These are phyloP conservation scores for Colletotrichum sp. DNA, from an alignment of 2,329 filamentous ascomycete species.

Conservation along the genomic window DNA sequence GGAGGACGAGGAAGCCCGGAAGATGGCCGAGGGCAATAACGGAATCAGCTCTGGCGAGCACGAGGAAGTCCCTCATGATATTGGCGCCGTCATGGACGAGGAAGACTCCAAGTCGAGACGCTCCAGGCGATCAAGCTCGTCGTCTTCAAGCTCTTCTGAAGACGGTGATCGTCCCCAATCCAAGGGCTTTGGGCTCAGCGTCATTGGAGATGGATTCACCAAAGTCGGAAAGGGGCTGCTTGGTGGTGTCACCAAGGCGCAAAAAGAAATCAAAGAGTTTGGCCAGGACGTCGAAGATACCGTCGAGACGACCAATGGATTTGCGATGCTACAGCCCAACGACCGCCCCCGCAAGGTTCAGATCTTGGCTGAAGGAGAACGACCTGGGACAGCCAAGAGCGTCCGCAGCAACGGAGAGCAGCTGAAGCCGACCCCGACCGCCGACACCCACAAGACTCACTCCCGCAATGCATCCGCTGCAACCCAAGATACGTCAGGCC, in stretches of 20 bases:
- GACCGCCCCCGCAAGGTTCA: slow-evolving; percentile 34
- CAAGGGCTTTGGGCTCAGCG: slow-evolving; percentile 17
- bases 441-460: slow-evolving; percentile 37
- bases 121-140: slow-evolving; percentile 12
- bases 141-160: slow-evolving; percentile 25
- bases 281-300: slow-evolving; percentile 56
- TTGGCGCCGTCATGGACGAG: slow-evolving; percentile 51
- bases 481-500: slow-evolving; percentile 43
- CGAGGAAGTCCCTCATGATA: slow-evolving; percentile 57
- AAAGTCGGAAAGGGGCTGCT: slow-evolving; percentile 37
- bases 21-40: slow-evolving; percentile 52
- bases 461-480: slow-evolving; percentile 39
- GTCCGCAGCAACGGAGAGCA: neutral
- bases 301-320: slow-evolving; percentile 62
- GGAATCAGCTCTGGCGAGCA: slow-evolving; percentile 58
- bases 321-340: slow-evolving; percentile 32
- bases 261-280: slow-evolving; percentile 51
- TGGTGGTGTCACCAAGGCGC: slow-evolving; percentile 44
- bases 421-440: slow-evolving; percentile 24
- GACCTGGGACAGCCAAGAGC: slow-evolving; percentile 1
- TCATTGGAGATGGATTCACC: slow-evolving; percentile 54
- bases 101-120: slow-evolving; percentile 23
- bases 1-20: slow-evolving; percentile 54
- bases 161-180: slow-evolving; percentile 6
- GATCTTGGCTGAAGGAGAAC: slow-evolving; percentile 37